Percentiles rank a stretch among this genome's conserved stretches.
phyloP scores from a whole-genome alignment of 75 land plant species.

The Selaginella tamariscina region DNA sequence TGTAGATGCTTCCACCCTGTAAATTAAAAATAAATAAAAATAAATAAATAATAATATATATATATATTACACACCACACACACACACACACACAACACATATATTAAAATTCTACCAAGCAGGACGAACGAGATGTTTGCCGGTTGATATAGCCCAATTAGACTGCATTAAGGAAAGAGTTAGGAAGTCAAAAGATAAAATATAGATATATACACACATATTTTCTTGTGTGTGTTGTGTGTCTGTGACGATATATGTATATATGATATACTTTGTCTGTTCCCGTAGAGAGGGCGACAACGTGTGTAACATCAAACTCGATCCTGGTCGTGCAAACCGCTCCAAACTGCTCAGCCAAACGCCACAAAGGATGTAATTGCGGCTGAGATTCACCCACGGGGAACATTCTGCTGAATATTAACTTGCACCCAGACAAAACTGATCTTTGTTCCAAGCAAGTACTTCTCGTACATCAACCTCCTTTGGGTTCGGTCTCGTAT shows the following conservation, averaged over 20 bases:
- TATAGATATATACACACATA: no score
- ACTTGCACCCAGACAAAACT: conserved; percentile 61
- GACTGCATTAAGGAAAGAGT: conserved; percentile 48
- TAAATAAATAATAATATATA: not conserved
- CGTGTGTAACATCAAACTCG: conserved; percentile 92
- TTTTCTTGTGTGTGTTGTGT: no score
- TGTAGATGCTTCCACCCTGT: conserved; percentile 99
- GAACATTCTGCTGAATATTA: conserved; percentile 80
- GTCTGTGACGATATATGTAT: no score
- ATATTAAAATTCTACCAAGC: conserved; percentile 58
- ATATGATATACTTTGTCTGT: conserved; percentile 75
- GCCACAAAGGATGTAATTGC: conserved; percentile 90
- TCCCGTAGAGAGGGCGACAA: conserved; percentile 89
- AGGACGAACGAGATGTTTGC: conserved; percentile 86
- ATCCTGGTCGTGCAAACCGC: conserved; percentile 77
- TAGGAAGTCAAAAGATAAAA: no score
- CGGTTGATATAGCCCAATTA: conserved; percentile 89
- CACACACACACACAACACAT: not conserved
- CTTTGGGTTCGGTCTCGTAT: conserved; percentile 42
- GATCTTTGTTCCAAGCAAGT: conserved; percentile 63
- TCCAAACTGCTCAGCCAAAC: conserved; percentile 95
- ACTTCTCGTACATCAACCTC: conserved; percentile 88
- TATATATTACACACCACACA: not conserved
- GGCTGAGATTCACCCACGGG: conserved; percentile 90
- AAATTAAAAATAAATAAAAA: conserved; percentile 8